phyloP scores from a whole-genome alignment of 805 yeast species.

The Kluyveromyces lactis region DNA sequence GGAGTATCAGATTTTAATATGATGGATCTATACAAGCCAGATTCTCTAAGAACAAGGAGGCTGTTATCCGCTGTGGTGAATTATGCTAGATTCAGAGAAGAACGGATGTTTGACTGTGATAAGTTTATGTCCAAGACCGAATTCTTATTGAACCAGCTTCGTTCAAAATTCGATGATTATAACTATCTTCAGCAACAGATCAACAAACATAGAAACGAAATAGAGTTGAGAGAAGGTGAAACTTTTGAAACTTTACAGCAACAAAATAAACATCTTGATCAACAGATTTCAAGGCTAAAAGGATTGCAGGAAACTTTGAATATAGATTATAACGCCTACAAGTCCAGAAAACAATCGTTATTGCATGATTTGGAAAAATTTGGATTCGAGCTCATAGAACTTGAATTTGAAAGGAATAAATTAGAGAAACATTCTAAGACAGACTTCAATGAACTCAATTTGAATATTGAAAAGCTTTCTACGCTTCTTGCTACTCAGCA shows the following conservation, averaged over 20 bases:
- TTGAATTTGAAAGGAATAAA: constrained; percentile 50
- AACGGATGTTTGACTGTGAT: constrained; percentile 62
- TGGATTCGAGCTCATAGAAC: constrained; percentile 47
- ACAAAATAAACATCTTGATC: constrained; percentile 50
- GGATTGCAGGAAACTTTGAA: constrained; percentile 54
- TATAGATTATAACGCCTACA: constrained; percentile 54
- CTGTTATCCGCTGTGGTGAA: constrained; percentile 77
- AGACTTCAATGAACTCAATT: constrained; percentile 46
- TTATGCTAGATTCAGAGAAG: constrained; percentile 78
- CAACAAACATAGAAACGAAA: constrained; percentile 28
- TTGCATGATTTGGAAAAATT: constrained; percentile 54
- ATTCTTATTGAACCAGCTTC: constrained; percentile 37
- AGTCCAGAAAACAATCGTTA: constrained; percentile 49
- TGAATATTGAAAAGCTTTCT: constrained; percentile 45
- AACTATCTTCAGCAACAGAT: constrained; percentile 30
- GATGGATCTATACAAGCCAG: constrained; percentile 71
- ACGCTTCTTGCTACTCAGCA: constrained; percentile 36
- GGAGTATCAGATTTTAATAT: constrained; percentile 74
- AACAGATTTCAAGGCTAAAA: constrained; percentile 52
- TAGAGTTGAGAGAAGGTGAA: constrained; percentile 15
- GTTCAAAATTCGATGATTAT: constrained; percentile 36
- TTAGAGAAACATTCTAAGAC: constrained; percentile 52
- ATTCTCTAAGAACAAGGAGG: constrained; percentile 53
- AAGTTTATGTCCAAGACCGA: constrained; percentile 50
- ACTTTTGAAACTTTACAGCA: constrained; percentile 37